phyloP scores from a whole-genome alignment of 768 basidiomycete species.

The Mycena floridula region DNA sequence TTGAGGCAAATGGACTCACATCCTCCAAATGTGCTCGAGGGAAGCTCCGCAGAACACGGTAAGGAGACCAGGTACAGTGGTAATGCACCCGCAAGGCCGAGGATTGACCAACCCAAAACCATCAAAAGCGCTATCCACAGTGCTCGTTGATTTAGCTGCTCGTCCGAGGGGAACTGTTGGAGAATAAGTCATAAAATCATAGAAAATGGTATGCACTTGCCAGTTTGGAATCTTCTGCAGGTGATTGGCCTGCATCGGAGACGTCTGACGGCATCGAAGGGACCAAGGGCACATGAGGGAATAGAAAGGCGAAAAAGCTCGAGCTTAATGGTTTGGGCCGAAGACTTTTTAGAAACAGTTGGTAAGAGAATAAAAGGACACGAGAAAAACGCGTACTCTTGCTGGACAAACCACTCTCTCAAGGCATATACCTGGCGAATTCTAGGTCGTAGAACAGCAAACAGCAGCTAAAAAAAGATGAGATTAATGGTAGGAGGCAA shows the following conservation, averaged over 20 bases:
- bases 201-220: no score
- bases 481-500: not conserved
- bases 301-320: constrained; percentile 61
- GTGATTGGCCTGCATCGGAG: constrained; percentile 46
- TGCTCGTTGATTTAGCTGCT: constrained; percentile 64
- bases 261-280: constrained; percentile 53
- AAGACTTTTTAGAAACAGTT: constrained; percentile 32
- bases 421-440: constrained; percentile 68
- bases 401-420: constrained; percentile 73
- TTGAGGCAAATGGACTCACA: no score
- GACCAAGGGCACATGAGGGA: constrained; percentile 62
- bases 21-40: constrained; percentile 42
- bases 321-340: constrained; percentile 58
- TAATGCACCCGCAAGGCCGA: constrained; percentile 65
- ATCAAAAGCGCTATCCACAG: constrained; percentile 63
- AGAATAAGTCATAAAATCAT: no score
- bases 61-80: constrained; percentile 66
- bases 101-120: constrained; percentile 57
- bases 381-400: constrained; percentile 44
- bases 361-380: constrained; percentile 7
- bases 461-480: constrained; percentile 41
- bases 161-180: constrained; percentile 76
- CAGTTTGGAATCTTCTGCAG: constrained; percentile 43
- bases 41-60: constrained; percentile 59
- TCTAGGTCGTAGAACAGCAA: constrained; percentile 62